Conservation (phyloP, 805 yeast genomes). For the Allodekkera sacchari region DNA sequence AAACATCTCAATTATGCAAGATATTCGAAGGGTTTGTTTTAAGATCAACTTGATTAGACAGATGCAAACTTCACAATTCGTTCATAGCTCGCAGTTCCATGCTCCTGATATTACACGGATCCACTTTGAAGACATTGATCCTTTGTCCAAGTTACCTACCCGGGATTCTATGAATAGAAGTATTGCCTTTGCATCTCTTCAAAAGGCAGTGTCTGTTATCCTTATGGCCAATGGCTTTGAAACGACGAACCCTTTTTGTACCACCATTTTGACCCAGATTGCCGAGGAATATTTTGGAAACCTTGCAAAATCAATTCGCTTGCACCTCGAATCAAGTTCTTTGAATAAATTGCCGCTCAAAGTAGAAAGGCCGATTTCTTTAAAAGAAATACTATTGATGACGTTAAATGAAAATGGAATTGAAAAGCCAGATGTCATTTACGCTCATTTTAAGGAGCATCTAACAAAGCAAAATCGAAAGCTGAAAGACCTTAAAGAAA, state of each 20-base stretch:
- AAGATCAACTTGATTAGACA: slow-evolving; percentile 82
- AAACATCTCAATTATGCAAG: slow-evolving; percentile 76
- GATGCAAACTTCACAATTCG: slow-evolving; percentile 76
- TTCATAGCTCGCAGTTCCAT: slow-evolving; percentile 65
- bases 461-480: slow-evolving; percentile 61
- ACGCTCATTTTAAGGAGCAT: slow-evolving; percentile 65
- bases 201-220: slow-evolving; percentile 64
- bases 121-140: slow-evolving; percentile 65
- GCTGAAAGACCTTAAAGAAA: slow-evolving; percentile 56
- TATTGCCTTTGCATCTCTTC: slow-evolving; percentile 57
- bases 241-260: slow-evolving; percentile 66
- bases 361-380: slow-evolving; percentile 13
- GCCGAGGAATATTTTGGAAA: slow-evolving; percentile 77
- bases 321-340: slow-evolving; percentile 60
- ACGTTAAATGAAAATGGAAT: slow-evolving; percentile 83
- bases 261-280: slow-evolving; percentile 70
- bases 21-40: slow-evolving; percentile 79
- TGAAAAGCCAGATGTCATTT: slow-evolving; percentile 66
- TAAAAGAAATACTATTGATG: slow-evolving; percentile 44
- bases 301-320: slow-evolving; percentile 59
- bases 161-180: slow-evolving; percentile 55
- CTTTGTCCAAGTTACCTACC: slow-evolving; percentile 63
- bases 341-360: slow-evolving; percentile 29
- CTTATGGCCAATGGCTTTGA: slow-evolving; percentile 93
- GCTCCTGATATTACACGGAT: slow-evolving; percentile 59